These are phyloP conservation scores for Trichosporon ovoides DNA, from an alignment of 1,284 basidiomycete species.

Conservation along the genomic window DNA sequence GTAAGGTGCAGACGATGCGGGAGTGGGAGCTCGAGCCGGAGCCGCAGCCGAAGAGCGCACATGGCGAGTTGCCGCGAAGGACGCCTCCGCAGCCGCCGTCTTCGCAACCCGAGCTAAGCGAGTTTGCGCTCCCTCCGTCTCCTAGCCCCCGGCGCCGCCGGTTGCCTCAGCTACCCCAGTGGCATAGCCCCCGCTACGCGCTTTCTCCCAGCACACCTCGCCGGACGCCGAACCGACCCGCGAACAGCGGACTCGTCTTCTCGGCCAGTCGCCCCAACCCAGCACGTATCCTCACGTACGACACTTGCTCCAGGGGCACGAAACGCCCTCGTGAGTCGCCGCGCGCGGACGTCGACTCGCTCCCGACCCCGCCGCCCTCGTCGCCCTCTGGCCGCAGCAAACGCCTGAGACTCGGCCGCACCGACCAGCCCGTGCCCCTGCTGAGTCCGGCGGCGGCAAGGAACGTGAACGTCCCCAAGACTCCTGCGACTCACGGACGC, in stretches of 20 bases:
- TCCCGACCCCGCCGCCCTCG: neutral
- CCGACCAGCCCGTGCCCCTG: neutral
- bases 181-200: neutral
- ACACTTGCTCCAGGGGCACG: neutral
- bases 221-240: neutral
- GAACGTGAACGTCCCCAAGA: neutral
- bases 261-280: neutral
- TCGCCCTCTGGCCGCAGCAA: neutral
- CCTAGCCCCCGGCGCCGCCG: neutral
- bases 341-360: neutral
- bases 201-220: neutral
- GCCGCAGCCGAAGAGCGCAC: no score
- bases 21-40: neutral
- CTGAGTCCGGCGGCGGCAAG: neutral
- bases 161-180: neutral
- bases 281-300: neutral
- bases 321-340: no score
- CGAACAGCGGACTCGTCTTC: neutral
- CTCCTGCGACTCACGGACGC: no score
- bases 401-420: neutral
- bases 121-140: neutral
- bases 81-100: no score
- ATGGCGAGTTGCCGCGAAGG: neutral
- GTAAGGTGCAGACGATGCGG: neutral
- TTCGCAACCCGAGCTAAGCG: no score